A percentile compares a stretch with the other conserved stretches of the same genome.
These are phyloP conservation scores for Periglandula ipomoeae DNA, from an alignment of 2,329 filamentous ascomycete genomes.

Conservation along the genomic window DNA sequence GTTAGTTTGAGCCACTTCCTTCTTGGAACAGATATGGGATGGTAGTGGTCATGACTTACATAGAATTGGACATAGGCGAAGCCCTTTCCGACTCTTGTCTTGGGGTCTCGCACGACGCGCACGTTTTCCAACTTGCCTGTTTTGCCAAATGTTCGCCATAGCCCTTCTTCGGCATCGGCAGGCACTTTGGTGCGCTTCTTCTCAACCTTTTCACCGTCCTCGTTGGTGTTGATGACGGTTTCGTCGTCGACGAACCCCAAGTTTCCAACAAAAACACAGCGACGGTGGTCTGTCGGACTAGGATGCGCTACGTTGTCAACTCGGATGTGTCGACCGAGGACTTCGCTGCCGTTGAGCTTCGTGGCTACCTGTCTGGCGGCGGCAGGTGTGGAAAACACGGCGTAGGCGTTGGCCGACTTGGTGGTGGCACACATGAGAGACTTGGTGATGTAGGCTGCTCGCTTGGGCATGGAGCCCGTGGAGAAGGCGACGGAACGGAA, in stretches of 20 bases:
- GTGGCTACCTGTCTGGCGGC: constrained; percentile 69
- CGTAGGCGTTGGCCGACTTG: constrained; percentile 89
- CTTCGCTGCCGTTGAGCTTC: constrained; percentile 71
- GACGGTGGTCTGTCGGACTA: constrained; percentile 68
- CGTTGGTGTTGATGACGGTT: constrained; percentile 55
- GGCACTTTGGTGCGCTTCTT: constrained; percentile 68
- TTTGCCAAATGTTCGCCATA: constrained; percentile 73
- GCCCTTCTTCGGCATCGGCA: constrained; percentile 83
- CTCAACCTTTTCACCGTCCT: constrained; percentile 56
- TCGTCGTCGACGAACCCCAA: constrained; percentile 94
- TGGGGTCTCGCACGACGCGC: constrained; percentile 78
- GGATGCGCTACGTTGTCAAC: constrained; percentile 90
- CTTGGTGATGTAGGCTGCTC: constrained; percentile 88
- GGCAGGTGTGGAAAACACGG: constrained; percentile 67
- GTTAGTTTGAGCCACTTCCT: background rate
- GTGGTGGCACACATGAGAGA: constrained; percentile 86
- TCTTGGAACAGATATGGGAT: background rate
- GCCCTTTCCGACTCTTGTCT: constrained; percentile 89
- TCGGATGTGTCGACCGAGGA: constrained; percentile 80
- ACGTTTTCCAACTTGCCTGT: constrained; percentile 83
- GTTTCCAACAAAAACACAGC: constrained; percentile 95
- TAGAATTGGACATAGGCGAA: constrained; percentile 97
- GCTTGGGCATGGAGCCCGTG: constrained; percentile 69
- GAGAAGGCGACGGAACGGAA: constrained; percentile 91
- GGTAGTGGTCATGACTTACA: constrained; percentile 39